Conservation (phyloP, 2,329 filamentous ascomycete genomes). For the Calonectria fujianensis region DNA sequence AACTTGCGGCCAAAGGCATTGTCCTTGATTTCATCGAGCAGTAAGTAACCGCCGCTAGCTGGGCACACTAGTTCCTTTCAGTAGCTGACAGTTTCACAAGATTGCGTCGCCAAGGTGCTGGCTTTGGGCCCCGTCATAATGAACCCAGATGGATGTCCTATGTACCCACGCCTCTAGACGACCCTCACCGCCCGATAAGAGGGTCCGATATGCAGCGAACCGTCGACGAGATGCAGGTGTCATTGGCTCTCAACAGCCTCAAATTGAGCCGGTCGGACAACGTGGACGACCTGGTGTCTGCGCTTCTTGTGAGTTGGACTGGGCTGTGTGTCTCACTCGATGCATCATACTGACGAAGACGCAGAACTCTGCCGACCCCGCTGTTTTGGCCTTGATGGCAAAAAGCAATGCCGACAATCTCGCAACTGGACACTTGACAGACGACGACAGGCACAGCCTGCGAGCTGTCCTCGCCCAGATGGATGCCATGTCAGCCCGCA, state of each 20-base stretch:
- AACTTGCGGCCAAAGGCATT: conserved; percentile 78
- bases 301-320: conserved; percentile 75
- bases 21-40: conserved; percentile 83
- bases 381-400: conserved; percentile 70
- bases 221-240: conserved; percentile 80
- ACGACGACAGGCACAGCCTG: conserved; percentile 67
- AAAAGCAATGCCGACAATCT: conserved; percentile 67
- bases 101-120: conserved; percentile 62
- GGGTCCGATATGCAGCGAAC: conserved; percentile 64
- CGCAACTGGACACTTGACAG: conserved; percentile 61
- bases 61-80: background rate
- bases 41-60: conserved; percentile 63
- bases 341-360: conserved; percentile 40
- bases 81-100: conserved; percentile 53
- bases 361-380: conserved; percentile 67
- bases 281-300: conserved; percentile 73
- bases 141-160: conserved; percentile 58
- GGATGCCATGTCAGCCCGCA: conserved; percentile 65
- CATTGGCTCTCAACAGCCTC: conserved; percentile 77
- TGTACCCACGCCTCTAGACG: conserved; percentile 50
- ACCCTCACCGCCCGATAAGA: conserved; percentile 46
- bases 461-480: conserved; percentile 69
- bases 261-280: conserved; percentile 69
- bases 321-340: conserved; percentile 3
- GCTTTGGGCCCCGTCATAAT: conserved; percentile 58